Conservation (phyloP, 768 basidiomycete species). For the Lactarius sp. region DNA sequence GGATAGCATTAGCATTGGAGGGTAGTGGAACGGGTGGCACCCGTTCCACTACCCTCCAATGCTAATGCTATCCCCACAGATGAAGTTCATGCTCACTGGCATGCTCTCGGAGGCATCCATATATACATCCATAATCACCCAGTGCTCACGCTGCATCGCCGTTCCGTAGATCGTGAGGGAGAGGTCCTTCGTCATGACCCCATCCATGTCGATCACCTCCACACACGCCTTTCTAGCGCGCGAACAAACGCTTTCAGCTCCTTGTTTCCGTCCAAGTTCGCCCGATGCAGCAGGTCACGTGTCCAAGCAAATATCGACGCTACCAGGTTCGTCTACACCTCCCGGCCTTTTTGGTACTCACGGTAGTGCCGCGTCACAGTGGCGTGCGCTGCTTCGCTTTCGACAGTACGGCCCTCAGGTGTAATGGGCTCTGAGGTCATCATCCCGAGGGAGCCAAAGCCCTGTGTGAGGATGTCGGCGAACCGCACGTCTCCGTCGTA, state of each 20-base stretch:
- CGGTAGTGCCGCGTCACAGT: constrained; percentile 97
- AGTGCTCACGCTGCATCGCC: constrained; percentile 87
- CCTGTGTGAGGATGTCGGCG: constrained; percentile 96
- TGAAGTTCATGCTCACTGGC: no score
- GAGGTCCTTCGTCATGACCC: constrained; percentile 95
- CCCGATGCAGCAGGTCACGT: constrained; percentile 86
- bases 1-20: constrained; percentile 16
- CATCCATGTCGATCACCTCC: constrained; percentile 86
- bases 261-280: constrained; percentile 84
- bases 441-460: constrained; percentile 95
- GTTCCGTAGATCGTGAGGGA: constrained; percentile 92
- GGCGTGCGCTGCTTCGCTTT: constrained; percentile 95
- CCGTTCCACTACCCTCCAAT: no score
- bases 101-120: no score
- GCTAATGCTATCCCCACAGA: no score
- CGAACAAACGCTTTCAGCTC: constrained; percentile 66
- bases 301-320: constrained; percentile 99
- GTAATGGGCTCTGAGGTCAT: constrained; percentile 97
- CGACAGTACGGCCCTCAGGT: constrained; percentile 88
- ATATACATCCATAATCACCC: constrained; percentile 92
- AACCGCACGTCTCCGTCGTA: constrained; percentile 53
- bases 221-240: constrained; percentile 84
- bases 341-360: constrained; percentile 94
- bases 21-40: constrained; percentile 29
- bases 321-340: constrained; percentile 98